Percentiles rank a stretch among this genome's conserved stretches.
Evolutionary conservation across 345 rosid species (phyloP).

Genomic region (Gossypium ekmanianum): DNA sequence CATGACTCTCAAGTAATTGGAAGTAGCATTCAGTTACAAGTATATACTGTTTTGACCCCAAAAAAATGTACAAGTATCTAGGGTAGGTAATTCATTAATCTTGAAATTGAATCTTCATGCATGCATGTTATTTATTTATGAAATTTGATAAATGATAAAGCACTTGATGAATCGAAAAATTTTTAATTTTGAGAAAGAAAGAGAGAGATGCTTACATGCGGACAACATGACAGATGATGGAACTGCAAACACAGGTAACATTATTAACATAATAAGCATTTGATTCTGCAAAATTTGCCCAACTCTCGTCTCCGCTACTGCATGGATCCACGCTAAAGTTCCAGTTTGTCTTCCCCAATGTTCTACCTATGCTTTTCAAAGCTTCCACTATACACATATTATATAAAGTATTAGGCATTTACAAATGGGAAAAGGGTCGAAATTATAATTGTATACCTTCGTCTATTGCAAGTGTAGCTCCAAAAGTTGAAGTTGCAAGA

Average conservation of each 20-base stretch:
- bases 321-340: slow-evolving; percentile 53
- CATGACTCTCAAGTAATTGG: too few relatives aligned
- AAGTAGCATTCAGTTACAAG: too few relatives aligned
- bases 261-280: not conserved
- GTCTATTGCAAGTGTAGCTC: slow-evolving; percentile 23
- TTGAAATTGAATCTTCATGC: too few relatives aligned
- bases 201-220: not conserved
- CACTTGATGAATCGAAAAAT: too few relatives aligned
- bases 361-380: slow-evolving; percentile 37
- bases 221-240: slow-evolving; percentile 35
- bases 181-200: not conserved
- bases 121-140: too few relatives aligned
- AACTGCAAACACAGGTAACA: slow-evolving; percentile 43
- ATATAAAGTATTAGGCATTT: not conserved
- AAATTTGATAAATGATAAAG: too few relatives aligned
- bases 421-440: not conserved
- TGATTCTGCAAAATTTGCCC: slow-evolving; percentile 17
- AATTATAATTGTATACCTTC: slow-evolving; percentile 28
- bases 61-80: too few relatives aligned
- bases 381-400: slow-evolving; percentile 34
- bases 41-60: too few relatives aligned
- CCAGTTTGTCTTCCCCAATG: slow-evolving; percentile 38
- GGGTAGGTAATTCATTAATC: too few relatives aligned
- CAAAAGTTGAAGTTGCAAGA: slow-evolving; percentile 21
- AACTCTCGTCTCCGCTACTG: slow-evolving; percentile 14